Conservation (phyloP, 1,139 yeast genomes). For the Eremothecium cymbalariae region DNA sequence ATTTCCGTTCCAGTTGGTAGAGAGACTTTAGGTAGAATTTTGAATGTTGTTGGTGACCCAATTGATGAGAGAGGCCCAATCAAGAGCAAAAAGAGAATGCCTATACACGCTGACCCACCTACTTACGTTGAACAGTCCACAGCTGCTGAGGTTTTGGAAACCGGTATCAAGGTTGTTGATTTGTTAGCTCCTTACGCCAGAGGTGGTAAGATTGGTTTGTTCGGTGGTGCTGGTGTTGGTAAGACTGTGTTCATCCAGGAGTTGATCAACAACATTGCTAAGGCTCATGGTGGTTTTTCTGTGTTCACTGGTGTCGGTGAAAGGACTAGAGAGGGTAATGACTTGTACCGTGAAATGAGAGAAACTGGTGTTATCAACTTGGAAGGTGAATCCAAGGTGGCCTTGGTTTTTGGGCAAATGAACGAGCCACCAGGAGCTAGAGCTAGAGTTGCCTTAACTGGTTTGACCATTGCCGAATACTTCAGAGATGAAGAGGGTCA, state of each 20-base stretch:
- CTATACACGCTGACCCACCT: slow-evolving; percentile 98
- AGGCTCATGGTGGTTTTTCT: slow-evolving; percentile 99
- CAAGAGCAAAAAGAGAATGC: slow-evolving; percentile 83
- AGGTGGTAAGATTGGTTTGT: slow-evolving; percentile 99
- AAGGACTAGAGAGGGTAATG: slow-evolving; percentile 99
- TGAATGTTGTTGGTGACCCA: slow-evolving; percentile 99
- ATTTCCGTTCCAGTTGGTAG: slow-evolving; percentile 98
- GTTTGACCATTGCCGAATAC: slow-evolving; percentile 99
- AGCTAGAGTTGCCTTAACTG: slow-evolving; percentile 99
- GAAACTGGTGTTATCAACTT: slow-evolving; percentile 99
- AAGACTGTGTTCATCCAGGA: slow-evolving; percentile 99
- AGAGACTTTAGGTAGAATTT: slow-evolving; percentile 97
- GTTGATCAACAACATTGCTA: slow-evolving; percentile 98
- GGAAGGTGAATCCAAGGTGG: slow-evolving; percentile 99
- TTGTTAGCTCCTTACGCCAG: slow-evolving; percentile 99
- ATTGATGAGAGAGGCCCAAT: slow-evolving; percentile 99
- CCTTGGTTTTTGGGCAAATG: slow-evolving; percentile 99
- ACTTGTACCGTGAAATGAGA: slow-evolving; percentile 99
- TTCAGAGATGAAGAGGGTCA: slow-evolving; percentile 99
- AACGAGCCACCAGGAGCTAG: slow-evolving; percentile 99
- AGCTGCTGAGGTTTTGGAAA: slow-evolving; percentile 94
- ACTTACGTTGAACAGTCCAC: slow-evolving; percentile 94
- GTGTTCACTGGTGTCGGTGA: slow-evolving; percentile 99
- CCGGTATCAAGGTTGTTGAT: slow-evolving; percentile 99
- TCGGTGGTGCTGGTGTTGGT: slow-evolving; percentile 99